phyloP scores from a whole-genome alignment of 768 basidiomycete species.

The Termitomyces sp. region DNA sequence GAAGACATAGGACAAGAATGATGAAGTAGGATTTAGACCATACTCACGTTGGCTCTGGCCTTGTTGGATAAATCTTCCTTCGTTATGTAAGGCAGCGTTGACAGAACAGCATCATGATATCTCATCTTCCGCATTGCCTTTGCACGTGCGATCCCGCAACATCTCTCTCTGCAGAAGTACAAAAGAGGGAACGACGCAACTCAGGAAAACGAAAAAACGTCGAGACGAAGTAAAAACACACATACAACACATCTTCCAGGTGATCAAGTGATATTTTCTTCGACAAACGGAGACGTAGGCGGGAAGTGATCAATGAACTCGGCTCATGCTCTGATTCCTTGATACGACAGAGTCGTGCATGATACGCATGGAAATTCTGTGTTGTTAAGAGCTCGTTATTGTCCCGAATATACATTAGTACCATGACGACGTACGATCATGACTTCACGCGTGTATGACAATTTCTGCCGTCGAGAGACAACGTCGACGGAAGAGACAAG shows the following conservation, averaged over 20 bases:
- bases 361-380: constrained; percentile 22
- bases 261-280: constrained; percentile 1
- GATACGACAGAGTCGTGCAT: constrained; percentile 17
- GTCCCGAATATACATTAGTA: not conserved
- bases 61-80: constrained; percentile 5
- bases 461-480: not conserved
- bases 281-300: constrained; percentile 3
- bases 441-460: constrained; percentile 15
- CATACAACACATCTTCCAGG: constrained; percentile 2
- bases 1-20: not conserved
- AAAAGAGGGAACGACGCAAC: not conserved
- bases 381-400: not conserved
- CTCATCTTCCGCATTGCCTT: constrained; percentile 6
- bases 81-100: not conserved
- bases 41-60: constrained; percentile 1
- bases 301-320: not conserved
- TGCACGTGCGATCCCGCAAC: constrained; percentile 3
- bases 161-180: constrained; percentile 6
- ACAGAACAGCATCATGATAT: constrained; percentile 5
- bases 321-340: constrained; percentile 9
- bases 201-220: not conserved
- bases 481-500: not conserved
- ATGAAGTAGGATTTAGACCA: not conserved
- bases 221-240: not conserved
- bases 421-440: constrained; percentile 21